These are phyloP conservation scores for Akanthomyces dipterigenus DNA, from an alignment of 2,329 filamentous ascomycete species.

Conservation along the genomic window DNA sequence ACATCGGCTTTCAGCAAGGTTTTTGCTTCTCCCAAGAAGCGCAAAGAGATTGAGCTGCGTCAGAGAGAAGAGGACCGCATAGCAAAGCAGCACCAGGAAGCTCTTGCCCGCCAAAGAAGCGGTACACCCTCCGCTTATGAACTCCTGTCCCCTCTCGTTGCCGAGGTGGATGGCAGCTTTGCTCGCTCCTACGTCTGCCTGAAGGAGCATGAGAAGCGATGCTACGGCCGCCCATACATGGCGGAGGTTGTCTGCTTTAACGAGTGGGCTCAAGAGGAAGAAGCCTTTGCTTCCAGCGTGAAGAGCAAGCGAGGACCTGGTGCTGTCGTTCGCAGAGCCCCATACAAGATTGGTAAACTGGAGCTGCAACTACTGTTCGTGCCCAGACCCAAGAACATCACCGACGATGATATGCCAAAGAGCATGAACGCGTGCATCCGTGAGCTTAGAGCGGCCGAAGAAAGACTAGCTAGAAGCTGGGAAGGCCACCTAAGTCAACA, in stretches of 20 bases:
- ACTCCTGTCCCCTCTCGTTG: constrained; percentile 76
- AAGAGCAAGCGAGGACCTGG: constrained; percentile 83
- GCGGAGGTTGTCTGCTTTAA: constrained; percentile 96
- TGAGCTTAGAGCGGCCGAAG: constrained; percentile 86
- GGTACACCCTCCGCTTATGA: constrained; percentile 73
- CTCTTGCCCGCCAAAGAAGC: constrained; percentile 55
- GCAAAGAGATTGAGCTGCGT: constrained; percentile 84
- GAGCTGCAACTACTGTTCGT: constrained; percentile 93
- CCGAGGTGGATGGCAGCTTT: constrained; percentile 79
- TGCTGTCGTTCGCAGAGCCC: constrained; percentile 70
- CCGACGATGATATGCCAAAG: constrained; percentile 97
- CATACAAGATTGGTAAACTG: constrained; percentile 94
- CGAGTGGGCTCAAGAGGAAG: constrained; percentile 92
- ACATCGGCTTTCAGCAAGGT: constrained; percentile 85
- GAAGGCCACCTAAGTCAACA: constrained; percentile 93
- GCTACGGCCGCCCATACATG: constrained; percentile 80
- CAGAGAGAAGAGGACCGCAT: constrained; percentile 73
- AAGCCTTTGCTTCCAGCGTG: constrained; percentile 70
- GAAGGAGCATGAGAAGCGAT: constrained; percentile 82
- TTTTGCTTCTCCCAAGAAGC: constrained; percentile 92
- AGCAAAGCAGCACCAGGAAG: constrained; percentile 57
- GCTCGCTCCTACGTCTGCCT: constrained; percentile 89
- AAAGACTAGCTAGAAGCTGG: constrained; percentile 67
- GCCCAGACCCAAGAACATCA: constrained; percentile 77
- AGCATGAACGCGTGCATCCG: constrained; percentile 96